Evolutionary conservation across 306 rosid species (phyloP).

Genomic region (Citrullus amarus): DNA sequence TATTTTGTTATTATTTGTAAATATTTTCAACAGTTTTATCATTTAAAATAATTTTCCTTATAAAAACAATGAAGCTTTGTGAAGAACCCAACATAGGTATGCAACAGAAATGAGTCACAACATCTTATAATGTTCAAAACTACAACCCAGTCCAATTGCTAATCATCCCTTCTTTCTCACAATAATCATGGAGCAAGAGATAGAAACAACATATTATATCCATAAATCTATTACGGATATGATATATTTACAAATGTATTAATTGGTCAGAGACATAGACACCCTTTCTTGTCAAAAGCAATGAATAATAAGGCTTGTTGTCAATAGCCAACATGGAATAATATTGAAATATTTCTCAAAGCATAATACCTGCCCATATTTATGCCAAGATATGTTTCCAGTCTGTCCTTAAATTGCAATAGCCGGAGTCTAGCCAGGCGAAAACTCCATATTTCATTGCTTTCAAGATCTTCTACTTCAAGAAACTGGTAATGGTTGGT

Average conservation of each 20-base stretch:
- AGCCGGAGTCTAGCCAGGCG: slow-evolving; percentile 70
- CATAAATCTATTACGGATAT: not conserved
- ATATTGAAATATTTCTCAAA: slow-evolving; percentile 6
- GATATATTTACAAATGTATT: not conserved
- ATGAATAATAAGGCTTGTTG: not conserved
- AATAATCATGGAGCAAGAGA: not conserved
- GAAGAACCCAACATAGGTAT: slow-evolving; percentile 11
- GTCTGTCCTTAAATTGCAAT: slow-evolving; percentile 73
- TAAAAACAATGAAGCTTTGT: slow-evolving; percentile 15
- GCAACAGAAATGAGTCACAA: not conserved
- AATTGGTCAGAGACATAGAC: not conserved
- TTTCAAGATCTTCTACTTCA: slow-evolving; percentile 31
- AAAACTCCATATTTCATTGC: slow-evolving; percentile 47
- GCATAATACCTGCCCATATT: slow-evolving; percentile 88
- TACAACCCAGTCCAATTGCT: not conserved
- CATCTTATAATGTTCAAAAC: not conserved
- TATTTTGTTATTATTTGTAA: no score
- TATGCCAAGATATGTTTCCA: slow-evolving; percentile 91
- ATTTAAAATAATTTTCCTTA: no score
- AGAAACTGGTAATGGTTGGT: slow-evolving; percentile 62
- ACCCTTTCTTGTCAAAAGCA: not conserved
- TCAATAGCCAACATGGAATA: not conserved
- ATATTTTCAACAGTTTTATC: no score
- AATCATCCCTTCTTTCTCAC: not conserved
- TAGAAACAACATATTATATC: not conserved